Percentiles rank a stretch among this genome's conserved stretches.
Conservation (phyloP, 192 early-diverging fungal species). For the Chytriomyces confervae region DNA sequence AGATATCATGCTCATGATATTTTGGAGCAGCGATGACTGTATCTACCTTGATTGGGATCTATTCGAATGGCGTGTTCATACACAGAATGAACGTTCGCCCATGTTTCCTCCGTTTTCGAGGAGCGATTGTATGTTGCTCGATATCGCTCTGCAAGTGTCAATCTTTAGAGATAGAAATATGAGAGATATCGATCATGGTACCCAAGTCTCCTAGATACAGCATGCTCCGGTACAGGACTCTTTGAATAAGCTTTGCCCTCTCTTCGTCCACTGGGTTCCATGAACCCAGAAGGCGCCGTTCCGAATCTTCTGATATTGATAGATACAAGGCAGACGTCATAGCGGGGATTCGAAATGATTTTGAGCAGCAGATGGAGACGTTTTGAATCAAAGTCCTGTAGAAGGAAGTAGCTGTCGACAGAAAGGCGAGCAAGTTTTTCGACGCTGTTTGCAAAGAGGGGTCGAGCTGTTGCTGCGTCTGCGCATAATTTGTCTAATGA, state of each 20-base stretch:
- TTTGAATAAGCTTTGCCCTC: background rate
- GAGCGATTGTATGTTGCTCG: slow-evolving; percentile 5
- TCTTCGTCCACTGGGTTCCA: slow-evolving; percentile 1
- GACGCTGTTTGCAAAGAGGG: slow-evolving; percentile 15
- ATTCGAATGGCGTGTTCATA: slow-evolving; percentile 22
- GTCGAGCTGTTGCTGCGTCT: background rate
- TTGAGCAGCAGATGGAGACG: slow-evolving; percentile 13
- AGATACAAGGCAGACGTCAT: background rate
- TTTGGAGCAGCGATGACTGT: too few relatives aligned
- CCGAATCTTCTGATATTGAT: background rate
- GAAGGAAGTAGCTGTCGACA: slow-evolving; percentile 40
- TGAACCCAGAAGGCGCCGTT: background rate
- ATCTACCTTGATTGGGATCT: slow-evolving; percentile 14
- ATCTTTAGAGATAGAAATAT: background rate
- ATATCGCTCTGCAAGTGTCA: slow-evolving; percentile 22
- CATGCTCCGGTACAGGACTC: slow-evolving; percentile 33
- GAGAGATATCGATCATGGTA: slow-evolving; percentile 11
- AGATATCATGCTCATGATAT: too few relatives aligned
- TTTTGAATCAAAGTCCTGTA: slow-evolving; percentile 45
- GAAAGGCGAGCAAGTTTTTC: slow-evolving; percentile 24
- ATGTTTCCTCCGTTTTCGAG: background rate
- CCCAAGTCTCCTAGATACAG: slow-evolving; percentile 49
- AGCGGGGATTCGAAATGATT: background rate
- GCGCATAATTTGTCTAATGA: background rate
- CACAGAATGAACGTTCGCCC: background rate